These are phyloP conservation scores for Chaetomiaceae sp. DNA, from an alignment of 2,329 filamentous ascomycete genomes.

Conservation along the genomic window DNA sequence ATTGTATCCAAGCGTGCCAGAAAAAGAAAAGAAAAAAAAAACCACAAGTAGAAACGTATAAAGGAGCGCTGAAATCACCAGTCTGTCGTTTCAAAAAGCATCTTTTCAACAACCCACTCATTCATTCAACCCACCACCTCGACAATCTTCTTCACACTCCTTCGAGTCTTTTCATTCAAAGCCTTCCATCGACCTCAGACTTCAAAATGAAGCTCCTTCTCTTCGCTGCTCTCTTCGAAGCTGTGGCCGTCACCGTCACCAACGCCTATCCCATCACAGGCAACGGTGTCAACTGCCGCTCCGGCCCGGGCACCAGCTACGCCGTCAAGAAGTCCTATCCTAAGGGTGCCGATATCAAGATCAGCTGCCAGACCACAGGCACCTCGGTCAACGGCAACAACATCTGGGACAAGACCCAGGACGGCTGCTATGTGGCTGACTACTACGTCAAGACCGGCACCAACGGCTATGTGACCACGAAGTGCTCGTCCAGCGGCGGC, in stretches of 20 bases:
- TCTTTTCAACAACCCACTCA: too few species aligned
- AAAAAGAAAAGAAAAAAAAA: too few species aligned
- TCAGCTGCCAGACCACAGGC: conserved; percentile 19
- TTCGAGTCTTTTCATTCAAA: too few species aligned
- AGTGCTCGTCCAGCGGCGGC: conserved; percentile 8
- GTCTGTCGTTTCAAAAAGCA: too few species aligned
- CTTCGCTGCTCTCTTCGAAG: conserved; percentile 1
- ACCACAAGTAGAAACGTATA: too few species aligned
- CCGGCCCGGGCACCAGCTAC: conserved; percentile 20
- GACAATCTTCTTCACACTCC: too few species aligned
- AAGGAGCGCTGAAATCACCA: too few species aligned
- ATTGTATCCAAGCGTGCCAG: too few species aligned
- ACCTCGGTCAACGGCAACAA: conserved; percentile 18
- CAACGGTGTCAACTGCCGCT: conserved; percentile 18
- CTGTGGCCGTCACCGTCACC: conserved; percentile 4
- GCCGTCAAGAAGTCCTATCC: conserved; percentile 21
- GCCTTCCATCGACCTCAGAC: not conserved
- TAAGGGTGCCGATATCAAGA: conserved; percentile 20
- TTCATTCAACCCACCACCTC: too few species aligned
- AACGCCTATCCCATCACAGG: conserved; percentile 20
- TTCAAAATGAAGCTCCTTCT: conserved; percentile 12
- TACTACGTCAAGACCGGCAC: conserved; percentile 22
- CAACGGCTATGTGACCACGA: conserved; percentile 16
- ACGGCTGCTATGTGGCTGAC: conserved; percentile 23
- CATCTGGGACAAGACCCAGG: conserved; percentile 22